These are phyloP conservation scores for Ophiostoma fasciatum DNA, from an alignment of 2,329 filamentous ascomycete species.

Conservation along the genomic window DNA sequence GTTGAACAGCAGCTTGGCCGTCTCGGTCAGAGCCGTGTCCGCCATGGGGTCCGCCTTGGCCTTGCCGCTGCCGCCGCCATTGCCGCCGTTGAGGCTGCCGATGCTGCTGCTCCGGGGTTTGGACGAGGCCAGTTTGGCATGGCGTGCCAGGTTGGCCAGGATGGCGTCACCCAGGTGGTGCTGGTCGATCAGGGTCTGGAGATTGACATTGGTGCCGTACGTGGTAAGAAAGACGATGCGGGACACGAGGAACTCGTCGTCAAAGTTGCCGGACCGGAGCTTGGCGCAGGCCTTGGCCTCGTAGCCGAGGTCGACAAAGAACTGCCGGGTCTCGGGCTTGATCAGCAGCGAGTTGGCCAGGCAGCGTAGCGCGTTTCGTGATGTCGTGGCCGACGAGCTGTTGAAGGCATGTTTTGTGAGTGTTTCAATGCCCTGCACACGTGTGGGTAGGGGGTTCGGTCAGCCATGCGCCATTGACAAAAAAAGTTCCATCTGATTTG, in stretches of 20 bases:
- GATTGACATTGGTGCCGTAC: slow-evolving; percentile 57
- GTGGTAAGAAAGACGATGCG: slow-evolving; percentile 69
- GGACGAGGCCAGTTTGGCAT: slow-evolving; percentile 34
- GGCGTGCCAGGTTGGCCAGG: slow-evolving; percentile 52
- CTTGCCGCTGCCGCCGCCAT: slow-evolving; percentile 12
- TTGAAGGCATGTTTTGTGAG: slow-evolving; percentile 62
- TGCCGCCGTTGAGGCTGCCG: neutral
- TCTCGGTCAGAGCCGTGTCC: slow-evolving; percentile 69
- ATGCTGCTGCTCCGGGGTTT: slow-evolving; percentile 13
- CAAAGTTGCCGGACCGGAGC: slow-evolving; percentile 57
- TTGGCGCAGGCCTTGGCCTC: slow-evolving; percentile 52
- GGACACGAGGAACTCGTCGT: slow-evolving; percentile 78
- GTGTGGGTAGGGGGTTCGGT: neutral
- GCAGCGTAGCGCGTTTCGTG: slow-evolving; percentile 64
- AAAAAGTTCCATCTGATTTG: too few relatives aligned
- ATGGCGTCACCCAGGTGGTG: slow-evolving; percentile 54
- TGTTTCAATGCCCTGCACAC: slow-evolving; percentile 53
- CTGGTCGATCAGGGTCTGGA: slow-evolving; percentile 48
- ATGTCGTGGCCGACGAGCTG: slow-evolving; percentile 43
- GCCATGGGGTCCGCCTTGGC: slow-evolving; percentile 41
- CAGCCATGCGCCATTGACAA: too few relatives aligned
- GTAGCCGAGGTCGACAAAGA: slow-evolving; percentile 56
- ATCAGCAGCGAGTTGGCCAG: slow-evolving; percentile 75
- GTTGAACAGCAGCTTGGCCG: slow-evolving; percentile 80
- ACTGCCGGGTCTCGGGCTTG: slow-evolving; percentile 50